Percentiles rank a stretch among this genome's conserved stretches.
phyloP scores from a whole-genome alignment of 2,329 filamentous ascomycete species.

The Apiospora phragmitis region DNA sequence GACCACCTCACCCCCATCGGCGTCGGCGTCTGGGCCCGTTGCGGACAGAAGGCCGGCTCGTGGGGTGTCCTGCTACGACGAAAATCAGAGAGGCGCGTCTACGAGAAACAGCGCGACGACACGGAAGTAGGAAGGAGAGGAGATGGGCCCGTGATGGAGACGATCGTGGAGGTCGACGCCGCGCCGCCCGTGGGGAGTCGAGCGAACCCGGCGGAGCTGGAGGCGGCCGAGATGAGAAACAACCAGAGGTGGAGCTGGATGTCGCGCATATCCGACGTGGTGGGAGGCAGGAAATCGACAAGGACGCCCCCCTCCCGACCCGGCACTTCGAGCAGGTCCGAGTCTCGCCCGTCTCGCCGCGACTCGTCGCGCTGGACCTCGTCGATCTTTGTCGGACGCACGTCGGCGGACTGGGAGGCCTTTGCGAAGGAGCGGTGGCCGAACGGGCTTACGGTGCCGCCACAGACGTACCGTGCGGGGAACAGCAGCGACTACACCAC shows the following conservation, averaged over 20 bases:
- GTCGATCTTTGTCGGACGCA: slow-evolving; percentile 10
- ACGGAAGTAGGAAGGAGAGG: background rate
- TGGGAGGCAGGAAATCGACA: background rate
- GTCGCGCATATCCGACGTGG: slow-evolving; percentile 9
- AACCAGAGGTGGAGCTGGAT: slow-evolving; percentile 14
- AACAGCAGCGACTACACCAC: background rate
- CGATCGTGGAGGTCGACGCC: background rate
- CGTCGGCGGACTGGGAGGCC: slow-evolving; percentile 14
- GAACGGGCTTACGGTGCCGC: slow-evolving; percentile 13
- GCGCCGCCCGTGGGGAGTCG: background rate
- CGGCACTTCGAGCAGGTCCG: background rate
- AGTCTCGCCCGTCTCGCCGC: background rate
- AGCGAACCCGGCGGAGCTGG: slow-evolving; percentile 15
- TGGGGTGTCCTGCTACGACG: background rate
- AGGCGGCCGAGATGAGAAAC: background rate
- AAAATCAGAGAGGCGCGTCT: background rate
- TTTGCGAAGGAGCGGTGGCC: slow-evolving; percentile 13
- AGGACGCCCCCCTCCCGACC: background rate
- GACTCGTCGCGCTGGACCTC: slow-evolving; percentile 10
- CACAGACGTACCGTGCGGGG: background rate
- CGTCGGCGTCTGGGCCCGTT: background rate
- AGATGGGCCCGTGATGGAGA: background rate
- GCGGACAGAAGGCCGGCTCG: background rate
- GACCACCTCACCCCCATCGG: background rate
- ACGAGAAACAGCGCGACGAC: background rate